phyloP scores from a whole-genome alignment of 2,329 filamentous ascomycete species.

The Cytospora mali region DNA sequence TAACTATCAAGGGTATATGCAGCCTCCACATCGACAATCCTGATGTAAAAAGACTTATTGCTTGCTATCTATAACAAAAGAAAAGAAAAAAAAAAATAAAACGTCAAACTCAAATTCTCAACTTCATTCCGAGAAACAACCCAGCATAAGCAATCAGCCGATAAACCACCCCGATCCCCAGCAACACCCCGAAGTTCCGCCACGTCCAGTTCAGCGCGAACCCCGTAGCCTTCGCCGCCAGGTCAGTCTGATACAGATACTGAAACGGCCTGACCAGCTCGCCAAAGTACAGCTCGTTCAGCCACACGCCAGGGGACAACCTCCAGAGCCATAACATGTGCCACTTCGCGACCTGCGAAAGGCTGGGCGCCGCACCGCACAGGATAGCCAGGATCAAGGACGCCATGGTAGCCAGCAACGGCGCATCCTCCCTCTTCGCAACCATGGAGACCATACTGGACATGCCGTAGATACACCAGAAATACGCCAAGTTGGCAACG shows the following conservation, averaged over 20 bases:
- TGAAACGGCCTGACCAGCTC: conserved; percentile 51
- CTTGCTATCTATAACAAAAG: too few relatives aligned
- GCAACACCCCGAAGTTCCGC: conserved; percentile 48
- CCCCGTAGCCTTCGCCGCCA: conserved; percentile 47
- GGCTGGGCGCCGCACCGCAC: conserved; percentile 54
- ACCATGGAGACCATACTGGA: conserved; percentile 57
- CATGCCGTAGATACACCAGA: conserved; percentile 61
- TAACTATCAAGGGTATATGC: too few relatives aligned
- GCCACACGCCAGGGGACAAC: conserved; percentile 55
- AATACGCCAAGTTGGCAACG: conserved; percentile 55
- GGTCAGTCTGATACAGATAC: conserved; percentile 54
- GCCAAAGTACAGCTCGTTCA: conserved; percentile 59
- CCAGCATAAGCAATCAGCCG: conserved; percentile 49
- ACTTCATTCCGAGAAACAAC: conserved; percentile 38
- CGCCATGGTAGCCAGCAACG: conserved; percentile 57
- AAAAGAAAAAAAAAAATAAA: neutral
- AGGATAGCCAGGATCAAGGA: conserved; percentile 57
- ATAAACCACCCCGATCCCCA: conserved; percentile 48
- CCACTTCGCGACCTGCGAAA: conserved; percentile 53
- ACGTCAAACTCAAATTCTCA: conserved; percentile 33
- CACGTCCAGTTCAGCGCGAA: conserved; percentile 49
- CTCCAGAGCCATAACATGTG: conserved; percentile 60
- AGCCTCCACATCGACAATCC: neutral
- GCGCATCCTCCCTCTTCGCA: conserved; percentile 57
- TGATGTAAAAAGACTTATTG: neutral